A percentile compares a stretch with the other conserved stretches of the same genome.
These are phyloP conservation scores for Lentithecium fluviatile DNA, from an alignment of 495 filamentous ascomycete species.

Conservation along the genomic window DNA sequence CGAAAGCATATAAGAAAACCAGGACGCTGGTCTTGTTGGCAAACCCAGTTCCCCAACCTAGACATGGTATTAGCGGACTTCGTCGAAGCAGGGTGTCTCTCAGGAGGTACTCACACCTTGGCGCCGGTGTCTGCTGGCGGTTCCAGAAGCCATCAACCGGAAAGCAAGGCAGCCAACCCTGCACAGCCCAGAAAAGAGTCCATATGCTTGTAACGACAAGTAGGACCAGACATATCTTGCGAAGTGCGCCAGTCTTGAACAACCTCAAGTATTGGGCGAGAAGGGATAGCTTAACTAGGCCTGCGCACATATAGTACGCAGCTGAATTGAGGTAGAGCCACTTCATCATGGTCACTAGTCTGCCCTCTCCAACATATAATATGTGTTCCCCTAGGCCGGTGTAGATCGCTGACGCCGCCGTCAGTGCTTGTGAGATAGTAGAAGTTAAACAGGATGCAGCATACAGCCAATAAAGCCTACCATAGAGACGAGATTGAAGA, in stretches of 20 bases:
- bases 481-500: conserved; percentile 4
- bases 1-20: background rate
- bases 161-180: conserved; percentile 18
- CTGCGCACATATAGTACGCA: conserved; percentile 1
- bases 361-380: background rate
- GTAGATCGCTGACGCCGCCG: background rate
- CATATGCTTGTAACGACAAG: conserved; percentile 1
- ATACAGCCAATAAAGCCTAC: conserved; percentile 7
- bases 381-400: conserved; percentile 9
- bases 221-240: background rate
- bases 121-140: background rate
- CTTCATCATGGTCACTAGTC: conserved; percentile 1
- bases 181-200: background rate
- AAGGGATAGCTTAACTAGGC: conserved; percentile 19
- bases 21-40: background rate
- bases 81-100: too few species aligned
- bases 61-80: too few species aligned
- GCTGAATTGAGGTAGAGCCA: conserved; percentile 6
- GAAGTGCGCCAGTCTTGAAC: conserved; percentile 6
- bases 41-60: background rate
- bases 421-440: background rate
- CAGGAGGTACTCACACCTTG: conserved; percentile 4
- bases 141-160: conserved; percentile 21
- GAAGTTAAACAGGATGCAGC: background rate
- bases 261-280: conserved; percentile 26